phyloP scores from a whole-genome alignment of 2,329 filamentous ascomycete species.

The Bretziella fagacearum region DNA sequence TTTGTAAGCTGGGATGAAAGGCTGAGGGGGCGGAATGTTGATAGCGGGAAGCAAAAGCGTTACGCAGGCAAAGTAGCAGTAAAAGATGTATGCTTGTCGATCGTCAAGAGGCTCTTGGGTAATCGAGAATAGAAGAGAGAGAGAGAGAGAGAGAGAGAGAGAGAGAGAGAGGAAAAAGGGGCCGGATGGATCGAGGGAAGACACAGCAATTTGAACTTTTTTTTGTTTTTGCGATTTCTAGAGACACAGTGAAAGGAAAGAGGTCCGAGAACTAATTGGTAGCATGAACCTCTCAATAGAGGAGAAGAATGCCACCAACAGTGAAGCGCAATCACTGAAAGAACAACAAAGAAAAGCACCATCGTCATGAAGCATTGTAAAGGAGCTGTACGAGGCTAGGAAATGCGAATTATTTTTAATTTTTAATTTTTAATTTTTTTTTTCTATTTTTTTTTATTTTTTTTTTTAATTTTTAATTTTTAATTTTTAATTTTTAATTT shows the following conservation, averaged over 20 bases:
- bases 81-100: neutral
- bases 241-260: neutral
- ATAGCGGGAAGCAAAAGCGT: too few species aligned
- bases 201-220: slow-evolving; percentile 1
- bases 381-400: neutral
- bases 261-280: slow-evolving; percentile 5
- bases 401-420: neutral
- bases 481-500: too few species aligned
- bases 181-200: neutral
- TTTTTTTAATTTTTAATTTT: too few species aligned
- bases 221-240: neutral
- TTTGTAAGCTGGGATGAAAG: neutral
- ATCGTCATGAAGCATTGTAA: neutral
- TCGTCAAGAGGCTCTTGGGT: neutral
- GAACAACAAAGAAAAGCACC: neutral
- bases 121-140: neutral
- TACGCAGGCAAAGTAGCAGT: neutral
- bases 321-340: neutral
- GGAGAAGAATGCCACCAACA: neutral
- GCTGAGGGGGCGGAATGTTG: neutral
- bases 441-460: slow-evolving; percentile 10
- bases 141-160: slow-evolving; percentile 2
- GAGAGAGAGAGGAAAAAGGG: slow-evolving; percentile 2
- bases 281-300: neutral
- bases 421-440: slow-evolving; percentile 10